These are phyloP conservation scores for Sphaceloma murrayae DNA, from an alignment of 2,329 filamentous ascomycete genomes.

Conservation along the genomic window DNA sequence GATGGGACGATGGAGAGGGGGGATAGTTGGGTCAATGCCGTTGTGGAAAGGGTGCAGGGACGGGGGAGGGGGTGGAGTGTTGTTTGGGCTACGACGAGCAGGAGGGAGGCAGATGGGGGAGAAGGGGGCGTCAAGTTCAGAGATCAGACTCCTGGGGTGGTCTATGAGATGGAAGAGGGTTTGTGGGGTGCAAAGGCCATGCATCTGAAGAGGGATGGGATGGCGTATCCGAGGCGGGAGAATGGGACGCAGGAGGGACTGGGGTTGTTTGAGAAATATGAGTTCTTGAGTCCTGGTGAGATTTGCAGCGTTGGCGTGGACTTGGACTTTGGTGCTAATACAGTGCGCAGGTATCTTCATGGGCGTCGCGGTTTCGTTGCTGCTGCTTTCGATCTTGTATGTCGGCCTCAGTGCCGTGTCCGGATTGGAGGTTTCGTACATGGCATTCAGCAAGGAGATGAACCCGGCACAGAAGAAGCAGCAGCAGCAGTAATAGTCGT, in stretches of 20 bases:
- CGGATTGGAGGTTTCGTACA: slow-evolving; percentile 82
- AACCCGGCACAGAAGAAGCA: slow-evolving; percentile 82
- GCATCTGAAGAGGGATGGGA: slow-evolving; percentile 55
- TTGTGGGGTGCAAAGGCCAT: slow-evolving; percentile 60
- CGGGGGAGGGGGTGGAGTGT: too few relatives aligned
- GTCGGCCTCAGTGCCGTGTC: slow-evolving; percentile 67
- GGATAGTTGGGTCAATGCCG: too few relatives aligned
- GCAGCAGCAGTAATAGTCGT: slow-evolving; percentile 43
- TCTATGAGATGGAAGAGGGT: slow-evolving; percentile 57
- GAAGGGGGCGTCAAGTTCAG: background rate
- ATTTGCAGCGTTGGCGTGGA: slow-evolving; percentile 18
- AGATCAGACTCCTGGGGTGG: too few relatives aligned
- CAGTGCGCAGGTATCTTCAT: slow-evolving; percentile 70
- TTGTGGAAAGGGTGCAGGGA: too few relatives aligned
- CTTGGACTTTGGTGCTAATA: background rate
- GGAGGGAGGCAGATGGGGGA: background rate
- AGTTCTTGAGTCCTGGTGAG: slow-evolving; percentile 82
- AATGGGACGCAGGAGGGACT: slow-evolving; percentile 35
- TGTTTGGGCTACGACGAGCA: too few relatives aligned
- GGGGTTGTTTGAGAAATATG: slow-evolving; percentile 80
- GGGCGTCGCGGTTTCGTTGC: slow-evolving; percentile 59
- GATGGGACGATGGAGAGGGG: too few relatives aligned
- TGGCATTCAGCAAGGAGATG: slow-evolving; percentile 93
- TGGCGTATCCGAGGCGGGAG: slow-evolving; percentile 29
- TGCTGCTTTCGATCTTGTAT: slow-evolving; percentile 68